Evolutionary conservation across 1,139 yeast genomes (phyloP), one percentile per base, ranked within the genome.

Genomic region (Yamadazyma sp.): DNA sequence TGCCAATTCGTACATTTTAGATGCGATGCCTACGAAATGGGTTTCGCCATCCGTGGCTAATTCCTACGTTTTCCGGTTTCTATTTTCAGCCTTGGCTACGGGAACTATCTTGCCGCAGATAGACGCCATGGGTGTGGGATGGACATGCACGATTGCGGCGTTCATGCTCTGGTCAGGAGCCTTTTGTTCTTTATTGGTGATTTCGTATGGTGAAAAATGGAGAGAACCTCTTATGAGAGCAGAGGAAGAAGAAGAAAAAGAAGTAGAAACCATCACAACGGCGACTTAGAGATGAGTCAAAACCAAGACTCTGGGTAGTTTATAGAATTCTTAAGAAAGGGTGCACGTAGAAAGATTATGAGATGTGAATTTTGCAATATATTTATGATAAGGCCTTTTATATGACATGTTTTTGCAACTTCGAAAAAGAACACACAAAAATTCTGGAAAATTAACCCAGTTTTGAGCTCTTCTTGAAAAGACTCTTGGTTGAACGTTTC

Each of bases 1-100:
- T 22, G 48, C 70, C 25, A 77, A 77, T 49, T 62, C 80, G 4
- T 77, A 77, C 48, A 73, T 79, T 50, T 75, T 75, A 17, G 82
- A 77, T 50, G 30, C 30, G 11, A 27, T 27, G 30, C 30, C 30
- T 14, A 12, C 10, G 6, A 27, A n/a, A 7, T 14, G n/a, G 17
- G 30, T 27, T 4, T 10, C 17, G 6, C 11, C 17, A 7, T 5
- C 30, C 8, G 30, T 27, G 17, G 9, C 20, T 5, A 31, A 31
- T 6, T 18, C 25, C 7, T 31, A 76, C 43, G 63, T 73, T 37
- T 54, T 68, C 1, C 56, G 82, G 38, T 76, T 67, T 46, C 44
- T 73, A 3, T 69, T 73, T 8, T 74, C 75, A n/a, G 78, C 77
- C 1, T 53, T 76, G 7, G 74, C 75, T 0, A 62, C 75, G 10